Conservation (phyloP, 495 filamentous ascomycete genomes). For the Hyaloscypha bicolor region DNA sequence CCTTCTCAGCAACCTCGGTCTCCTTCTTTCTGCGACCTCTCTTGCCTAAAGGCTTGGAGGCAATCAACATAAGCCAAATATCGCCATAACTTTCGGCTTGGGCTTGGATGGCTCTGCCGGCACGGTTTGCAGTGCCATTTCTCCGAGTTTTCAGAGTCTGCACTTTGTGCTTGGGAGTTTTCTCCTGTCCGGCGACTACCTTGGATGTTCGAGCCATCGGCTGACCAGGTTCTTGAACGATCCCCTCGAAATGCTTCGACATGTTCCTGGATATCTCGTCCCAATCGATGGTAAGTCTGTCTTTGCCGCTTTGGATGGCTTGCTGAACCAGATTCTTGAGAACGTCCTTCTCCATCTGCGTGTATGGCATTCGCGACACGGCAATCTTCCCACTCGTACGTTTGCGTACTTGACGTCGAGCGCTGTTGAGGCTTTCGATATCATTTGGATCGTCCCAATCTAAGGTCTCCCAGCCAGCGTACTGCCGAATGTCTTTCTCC, state of each 20-base stretch:
- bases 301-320: no score
- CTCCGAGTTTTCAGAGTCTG: no score
- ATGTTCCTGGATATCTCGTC: neutral
- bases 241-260: neutral
- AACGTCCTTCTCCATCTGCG: neutral
- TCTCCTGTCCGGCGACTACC: neutral
- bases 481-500: slow-evolving; percentile 4
- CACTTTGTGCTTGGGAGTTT: no score
- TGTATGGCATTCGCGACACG: neutral
- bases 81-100: no score
- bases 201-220: slow-evolving; percentile 6
- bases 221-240: neutral
- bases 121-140: no score
- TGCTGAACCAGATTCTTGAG: neutral
- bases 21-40: no score
- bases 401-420: neutral
- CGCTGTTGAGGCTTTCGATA: slow-evolving; percentile 3
- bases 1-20: no score
- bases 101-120: no score
- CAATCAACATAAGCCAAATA: no score
- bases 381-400: neutral
- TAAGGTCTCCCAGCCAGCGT: slow-evolving; percentile 1
- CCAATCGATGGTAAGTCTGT: neutral
- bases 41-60: no score
- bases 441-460: slow-evolving; percentile 6